Evolutionary conservation across 2,329 filamentous ascomycete genomes (phyloP).

Genomic region (Diaporthe aspalathi): DNA sequence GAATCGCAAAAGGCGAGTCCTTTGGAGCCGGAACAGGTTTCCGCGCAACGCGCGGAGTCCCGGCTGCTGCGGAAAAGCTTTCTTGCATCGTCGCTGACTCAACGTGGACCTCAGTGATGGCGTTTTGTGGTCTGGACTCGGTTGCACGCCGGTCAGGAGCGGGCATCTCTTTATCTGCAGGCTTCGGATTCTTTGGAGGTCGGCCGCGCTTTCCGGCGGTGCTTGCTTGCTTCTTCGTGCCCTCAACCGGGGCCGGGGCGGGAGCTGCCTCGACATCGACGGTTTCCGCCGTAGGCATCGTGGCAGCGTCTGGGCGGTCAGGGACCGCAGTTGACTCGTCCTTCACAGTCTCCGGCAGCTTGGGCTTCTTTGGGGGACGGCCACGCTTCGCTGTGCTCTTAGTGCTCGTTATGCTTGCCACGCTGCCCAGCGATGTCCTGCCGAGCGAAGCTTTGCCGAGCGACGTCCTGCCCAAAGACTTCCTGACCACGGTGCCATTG

Average conservation of each 20-base stretch:
- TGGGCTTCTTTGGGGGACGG: slow-evolving; percentile 33
- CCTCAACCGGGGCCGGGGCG: slow-evolving; percentile 40
- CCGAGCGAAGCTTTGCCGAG: slow-evolving; percentile 13
- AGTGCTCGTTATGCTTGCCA: slow-evolving; percentile 7
- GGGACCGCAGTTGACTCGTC: not conserved
- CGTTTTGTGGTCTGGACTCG: slow-evolving; percentile 18
- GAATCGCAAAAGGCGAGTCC: slow-evolving; percentile 40
- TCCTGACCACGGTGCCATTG: slow-evolving; percentile 56
- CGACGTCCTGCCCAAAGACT: slow-evolving; percentile 41
- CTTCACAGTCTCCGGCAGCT: not conserved
- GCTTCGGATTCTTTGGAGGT: slow-evolving; percentile 48
- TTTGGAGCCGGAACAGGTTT: slow-evolving; percentile 36
- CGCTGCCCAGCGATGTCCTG: slow-evolving; percentile 24
- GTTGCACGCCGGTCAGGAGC: not conserved
- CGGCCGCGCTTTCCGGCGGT: slow-evolving; percentile 46
- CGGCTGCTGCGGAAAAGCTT: slow-evolving; percentile 31
- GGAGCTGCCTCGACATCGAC: slow-evolving; percentile 14
- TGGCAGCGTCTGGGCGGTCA: not conserved
- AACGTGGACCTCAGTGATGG: slow-evolving; percentile 34
- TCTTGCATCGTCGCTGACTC: slow-evolving; percentile 37
- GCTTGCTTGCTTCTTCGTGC: slow-evolving; percentile 31
- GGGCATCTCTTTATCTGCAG: slow-evolving; percentile 28
- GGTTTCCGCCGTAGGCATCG: slow-evolving; percentile 36
- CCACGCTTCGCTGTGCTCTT: slow-evolving; percentile 37
- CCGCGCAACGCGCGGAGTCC: slow-evolving; percentile 38